phyloP scores from a whole-genome alignment of 371 early-diverging fungal genomes.

The Mortierella sp. region DNA sequence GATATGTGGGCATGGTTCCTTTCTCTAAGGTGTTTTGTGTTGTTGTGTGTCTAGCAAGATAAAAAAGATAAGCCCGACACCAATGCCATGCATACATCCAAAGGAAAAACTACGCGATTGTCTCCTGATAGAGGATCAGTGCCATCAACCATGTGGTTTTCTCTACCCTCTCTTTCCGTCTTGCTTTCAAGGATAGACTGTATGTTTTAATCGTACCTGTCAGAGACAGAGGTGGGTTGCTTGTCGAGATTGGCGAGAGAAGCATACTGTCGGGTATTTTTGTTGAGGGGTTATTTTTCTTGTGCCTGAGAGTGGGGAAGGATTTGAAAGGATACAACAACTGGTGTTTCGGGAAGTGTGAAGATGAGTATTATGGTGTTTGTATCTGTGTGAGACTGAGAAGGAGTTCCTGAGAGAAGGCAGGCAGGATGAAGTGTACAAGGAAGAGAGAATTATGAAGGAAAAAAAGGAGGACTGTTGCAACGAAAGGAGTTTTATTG shows the following conservation, averaged over 20 bases:
- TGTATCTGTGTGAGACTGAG: background rate
- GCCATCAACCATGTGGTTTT: too few relatives aligned
- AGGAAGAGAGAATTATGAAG: background rate
- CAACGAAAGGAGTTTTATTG: too few relatives aligned
- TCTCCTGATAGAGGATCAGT: too few relatives aligned
- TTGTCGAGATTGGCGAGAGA: constrained; percentile 28
- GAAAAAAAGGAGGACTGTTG: background rate
- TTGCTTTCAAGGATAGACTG: background rate
- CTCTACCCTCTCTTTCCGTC: background rate
- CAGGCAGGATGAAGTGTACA: background rate
- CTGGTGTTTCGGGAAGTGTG: background rate
- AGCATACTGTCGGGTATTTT: constrained; percentile 21
- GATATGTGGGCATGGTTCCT: too few relatives aligned
- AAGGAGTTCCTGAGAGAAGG: background rate
- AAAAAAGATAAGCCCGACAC: too few relatives aligned
- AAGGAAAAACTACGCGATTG: too few relatives aligned
- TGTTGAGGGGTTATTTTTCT: background rate
- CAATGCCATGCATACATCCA: too few relatives aligned
- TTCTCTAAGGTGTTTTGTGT: too few relatives aligned
- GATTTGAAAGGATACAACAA: background rate
- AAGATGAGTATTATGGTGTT: background rate
- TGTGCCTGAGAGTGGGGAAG: too few relatives aligned
- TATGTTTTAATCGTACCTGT: constrained; percentile 26
- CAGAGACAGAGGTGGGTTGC: constrained; percentile 13
- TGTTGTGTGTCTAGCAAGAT: too few relatives aligned